Conservation (phyloP, 2,329 filamentous ascomycete genomes). For the Alternaria rosae region DNA sequence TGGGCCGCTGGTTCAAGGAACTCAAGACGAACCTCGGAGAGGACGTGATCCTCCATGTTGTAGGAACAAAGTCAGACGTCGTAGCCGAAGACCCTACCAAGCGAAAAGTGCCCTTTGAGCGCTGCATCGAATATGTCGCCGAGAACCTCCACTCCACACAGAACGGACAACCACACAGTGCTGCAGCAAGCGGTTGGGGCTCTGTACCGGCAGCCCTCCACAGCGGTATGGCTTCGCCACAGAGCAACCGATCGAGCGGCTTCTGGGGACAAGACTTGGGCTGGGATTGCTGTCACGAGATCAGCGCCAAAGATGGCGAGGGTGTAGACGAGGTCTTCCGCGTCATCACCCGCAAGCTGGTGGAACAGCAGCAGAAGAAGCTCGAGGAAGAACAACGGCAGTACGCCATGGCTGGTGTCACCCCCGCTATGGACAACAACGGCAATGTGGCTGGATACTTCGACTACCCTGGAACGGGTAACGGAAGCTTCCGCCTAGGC, state of each 20-base stretch:
- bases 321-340: conserved; percentile 97
- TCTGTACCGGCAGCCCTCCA: conserved; percentile 48
- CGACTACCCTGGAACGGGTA: conserved; percentile 57
- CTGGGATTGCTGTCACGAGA: conserved; percentile 98
- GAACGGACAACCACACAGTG: conserved; percentile 25
- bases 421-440: conserved; percentile 51
- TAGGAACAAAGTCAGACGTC: conserved; percentile 81
- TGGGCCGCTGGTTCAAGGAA: conserved; percentile 90
- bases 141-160: conserved; percentile 83
- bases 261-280: conserved; percentile 93
- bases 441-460: conserved; percentile 55
- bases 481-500: conserved; percentile 67
- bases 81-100: conserved; percentile 81
- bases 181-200: conserved; percentile 35
- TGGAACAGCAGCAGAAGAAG: conserved; percentile 72
- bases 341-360: conserved; percentile 83
- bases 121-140: conserved; percentile 93
- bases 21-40: conserved; percentile 77
- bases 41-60: conserved; percentile 89
- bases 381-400: conserved; percentile 59
- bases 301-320: conserved; percentile 91
- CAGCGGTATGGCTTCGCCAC: conserved; percentile 55
- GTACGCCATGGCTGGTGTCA: conserved; percentile 53
- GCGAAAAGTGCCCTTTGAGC: conserved; percentile 89
- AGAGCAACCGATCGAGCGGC: conserved; percentile 67